Conservation (phyloP, 2,329 filamentous ascomycete species). For the Exophiala sp. region DNA sequence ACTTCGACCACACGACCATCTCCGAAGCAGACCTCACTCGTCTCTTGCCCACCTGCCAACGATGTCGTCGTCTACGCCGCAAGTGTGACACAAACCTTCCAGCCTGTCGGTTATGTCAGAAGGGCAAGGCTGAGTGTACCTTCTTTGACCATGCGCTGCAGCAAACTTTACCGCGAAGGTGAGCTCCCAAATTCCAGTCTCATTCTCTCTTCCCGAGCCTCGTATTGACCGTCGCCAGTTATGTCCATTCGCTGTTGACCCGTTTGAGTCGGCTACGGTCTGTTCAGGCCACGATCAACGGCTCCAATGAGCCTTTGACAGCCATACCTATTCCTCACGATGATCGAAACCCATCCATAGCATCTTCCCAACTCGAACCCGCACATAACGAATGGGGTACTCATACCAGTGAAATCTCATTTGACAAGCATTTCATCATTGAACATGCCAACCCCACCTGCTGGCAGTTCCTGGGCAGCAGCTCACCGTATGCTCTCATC, state of each 20-base stretch:
- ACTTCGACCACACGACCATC: constrained; percentile 26
- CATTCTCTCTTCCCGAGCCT: not conserved
- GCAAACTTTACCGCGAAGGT: constrained; percentile 29
- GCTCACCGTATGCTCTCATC: constrained; percentile 27
- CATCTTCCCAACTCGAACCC: constrained; percentile 15
- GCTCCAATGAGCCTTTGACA: constrained; percentile 10
- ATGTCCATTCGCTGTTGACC: constrained; percentile 29
- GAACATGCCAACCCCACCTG: constrained; percentile 29
- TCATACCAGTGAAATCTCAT: constrained; percentile 26
- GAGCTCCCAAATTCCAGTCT: constrained; percentile 2
- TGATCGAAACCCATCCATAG: constrained; percentile 13
- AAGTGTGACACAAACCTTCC: constrained; percentile 31
- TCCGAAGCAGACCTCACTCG: constrained; percentile 30
- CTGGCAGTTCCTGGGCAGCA: constrained; percentile 30
- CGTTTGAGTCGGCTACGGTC: constrained; percentile 25
- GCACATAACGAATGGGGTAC: constrained; percentile 24
- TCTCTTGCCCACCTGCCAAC: constrained; percentile 29
- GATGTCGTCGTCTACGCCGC: constrained; percentile 30
- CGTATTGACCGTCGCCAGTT: constrained; percentile 16
- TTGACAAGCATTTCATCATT: constrained; percentile 30
- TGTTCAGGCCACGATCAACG: constrained; percentile 25
- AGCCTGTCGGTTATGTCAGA: constrained; percentile 30
- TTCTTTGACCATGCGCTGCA: constrained; percentile 31
- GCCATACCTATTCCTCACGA: constrained; percentile 13
- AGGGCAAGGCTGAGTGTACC: constrained; percentile 31